phyloP scores from a whole-genome alignment of 495 filamentous ascomycete species.

The Tuber aestivum region DNA sequence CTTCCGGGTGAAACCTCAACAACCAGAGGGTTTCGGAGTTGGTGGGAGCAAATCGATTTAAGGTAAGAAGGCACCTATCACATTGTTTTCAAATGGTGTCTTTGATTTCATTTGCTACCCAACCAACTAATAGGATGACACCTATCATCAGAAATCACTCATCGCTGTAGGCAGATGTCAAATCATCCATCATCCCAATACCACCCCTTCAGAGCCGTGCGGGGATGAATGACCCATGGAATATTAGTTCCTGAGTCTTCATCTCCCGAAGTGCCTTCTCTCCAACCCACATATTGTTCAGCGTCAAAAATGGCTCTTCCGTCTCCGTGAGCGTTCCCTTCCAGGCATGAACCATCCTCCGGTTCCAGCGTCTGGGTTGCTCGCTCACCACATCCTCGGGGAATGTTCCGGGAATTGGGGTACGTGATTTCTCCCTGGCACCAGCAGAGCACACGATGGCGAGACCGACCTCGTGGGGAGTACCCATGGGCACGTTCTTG shows the following conservation, averaged over 20 bases:
- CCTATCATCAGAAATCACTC: slow-evolving; percentile 1
- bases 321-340: slow-evolving; percentile 44
- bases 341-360: slow-evolving; percentile 41
- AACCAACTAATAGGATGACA: background rate
- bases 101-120: background rate
- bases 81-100: background rate
- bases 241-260: background rate
- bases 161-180: background rate
- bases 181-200: background rate
- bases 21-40: background rate
- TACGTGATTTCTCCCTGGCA: slow-evolving; percentile 31
- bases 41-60: background rate
- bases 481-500: slow-evolving; percentile 38
- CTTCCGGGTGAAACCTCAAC: slow-evolving; percentile 1
- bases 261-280: background rate
- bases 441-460: slow-evolving; percentile 43
- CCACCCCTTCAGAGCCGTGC: background rate
- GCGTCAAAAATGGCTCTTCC: slow-evolving; percentile 34
- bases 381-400: slow-evolving; percentile 4
- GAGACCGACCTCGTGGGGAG: slow-evolving; percentile 37
- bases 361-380: slow-evolving; percentile 39
- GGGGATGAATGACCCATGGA: background rate
- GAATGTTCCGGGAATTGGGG: slow-evolving; percentile 38
- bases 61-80: background rate
- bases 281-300: background rate